Evolutionary conservation across 2,329 filamentous ascomycete genomes (phyloP).

Genomic region (Penicillium sp.): DNA sequence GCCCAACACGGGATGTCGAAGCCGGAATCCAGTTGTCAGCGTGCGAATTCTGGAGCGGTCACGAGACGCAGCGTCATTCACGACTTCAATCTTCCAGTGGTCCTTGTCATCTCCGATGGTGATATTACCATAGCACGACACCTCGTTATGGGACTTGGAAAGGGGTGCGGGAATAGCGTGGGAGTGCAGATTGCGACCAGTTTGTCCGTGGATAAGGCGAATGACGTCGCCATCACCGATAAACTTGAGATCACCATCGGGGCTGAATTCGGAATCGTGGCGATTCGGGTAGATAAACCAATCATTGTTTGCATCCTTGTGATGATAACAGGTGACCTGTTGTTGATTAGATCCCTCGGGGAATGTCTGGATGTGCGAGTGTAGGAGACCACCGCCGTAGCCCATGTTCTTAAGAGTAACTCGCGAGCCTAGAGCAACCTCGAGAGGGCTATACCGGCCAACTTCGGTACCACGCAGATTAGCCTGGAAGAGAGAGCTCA

Average conservation of each 20-base stretch:
- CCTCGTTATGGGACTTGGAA: slow-evolving; percentile 83
- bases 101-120: slow-evolving; percentile 97
- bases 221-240: slow-evolving; percentile 72
- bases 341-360: slow-evolving; percentile 91
- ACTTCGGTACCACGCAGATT: slow-evolving; percentile 92
- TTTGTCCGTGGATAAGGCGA: slow-evolving; percentile 88
- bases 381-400: slow-evolving; percentile 90
- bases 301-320: slow-evolving; percentile 99
- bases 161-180: slow-evolving; percentile 84
- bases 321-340: slow-evolving; percentile 98
- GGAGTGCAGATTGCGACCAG: slow-evolving; percentile 93
- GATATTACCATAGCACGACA: slow-evolving; percentile 91
- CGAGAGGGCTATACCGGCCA: slow-evolving; percentile 87
- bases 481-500: slow-evolving; percentile 98
- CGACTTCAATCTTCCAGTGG: slow-evolving; percentile 90
- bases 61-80: slow-evolving; percentile 78
- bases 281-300: slow-evolving; percentile 99
- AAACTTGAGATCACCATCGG: slow-evolving; percentile 64
- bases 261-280: slow-evolving; percentile 63
- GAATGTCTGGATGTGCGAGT: slow-evolving; percentile 94
- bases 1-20: slow-evolving; percentile 72
- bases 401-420: slow-evolving; percentile 99
- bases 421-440: slow-evolving; percentile 81
- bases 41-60: slow-evolving; percentile 83
- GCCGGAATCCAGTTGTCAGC: slow-evolving; percentile 84